A percentile compares a stretch with the other conserved stretches of the same genome.
phyloP scores from a whole-genome alignment of 352 stramenopile genomes.

The Phytopythium chamaehyphon region DNA sequence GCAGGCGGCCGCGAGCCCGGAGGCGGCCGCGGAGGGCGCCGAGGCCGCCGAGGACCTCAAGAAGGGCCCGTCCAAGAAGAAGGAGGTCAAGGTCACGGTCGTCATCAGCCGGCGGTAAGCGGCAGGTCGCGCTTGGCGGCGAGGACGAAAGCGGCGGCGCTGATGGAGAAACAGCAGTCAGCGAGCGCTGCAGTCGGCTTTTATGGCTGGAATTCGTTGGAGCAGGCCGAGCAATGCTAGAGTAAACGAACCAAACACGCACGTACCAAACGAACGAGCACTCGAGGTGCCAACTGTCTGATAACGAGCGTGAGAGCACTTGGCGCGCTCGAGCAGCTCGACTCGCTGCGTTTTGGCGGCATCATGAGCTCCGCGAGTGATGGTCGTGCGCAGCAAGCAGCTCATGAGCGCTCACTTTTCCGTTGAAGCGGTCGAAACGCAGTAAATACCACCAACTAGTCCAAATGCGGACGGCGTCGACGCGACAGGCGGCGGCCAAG shows the following conservation, averaged over 20 bases:
- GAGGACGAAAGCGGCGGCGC: too few relatives aligned
- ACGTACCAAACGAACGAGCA: too few relatives aligned
- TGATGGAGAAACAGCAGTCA: too few relatives aligned
- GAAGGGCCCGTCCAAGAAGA: conserved; percentile 68
- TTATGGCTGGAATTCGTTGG: too few relatives aligned
- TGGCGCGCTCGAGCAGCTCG: neutral
- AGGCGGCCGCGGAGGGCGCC: conserved; percentile 19
- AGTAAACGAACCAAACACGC: too few relatives aligned
- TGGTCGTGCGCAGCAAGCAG: neutral
- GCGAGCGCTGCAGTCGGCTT: too few relatives aligned
- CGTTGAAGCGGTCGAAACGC: too few relatives aligned
- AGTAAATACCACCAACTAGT: neutral
- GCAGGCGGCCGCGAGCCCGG: conserved; percentile 14
- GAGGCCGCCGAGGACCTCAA: conserved; percentile 17
- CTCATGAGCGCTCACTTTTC: too few relatives aligned
- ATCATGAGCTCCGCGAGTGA: conserved; percentile 3
- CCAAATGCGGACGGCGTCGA: neutral
- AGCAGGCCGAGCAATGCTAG: too few relatives aligned
- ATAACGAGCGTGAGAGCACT: too few relatives aligned
- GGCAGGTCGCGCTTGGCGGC: too few relatives aligned
- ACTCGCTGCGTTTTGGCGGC: conserved; percentile 3
- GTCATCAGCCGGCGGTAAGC: conserved; percentile 62
- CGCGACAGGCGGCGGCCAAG: neutral
- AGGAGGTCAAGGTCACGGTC: conserved; percentile 64
- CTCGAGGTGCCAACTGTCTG: too few relatives aligned